Evolutionary conservation across 192 early-diverging fungal species (phyloP), one percentile per base, ranked within the genome.

Genomic region (Coemansia sp.): DNA sequence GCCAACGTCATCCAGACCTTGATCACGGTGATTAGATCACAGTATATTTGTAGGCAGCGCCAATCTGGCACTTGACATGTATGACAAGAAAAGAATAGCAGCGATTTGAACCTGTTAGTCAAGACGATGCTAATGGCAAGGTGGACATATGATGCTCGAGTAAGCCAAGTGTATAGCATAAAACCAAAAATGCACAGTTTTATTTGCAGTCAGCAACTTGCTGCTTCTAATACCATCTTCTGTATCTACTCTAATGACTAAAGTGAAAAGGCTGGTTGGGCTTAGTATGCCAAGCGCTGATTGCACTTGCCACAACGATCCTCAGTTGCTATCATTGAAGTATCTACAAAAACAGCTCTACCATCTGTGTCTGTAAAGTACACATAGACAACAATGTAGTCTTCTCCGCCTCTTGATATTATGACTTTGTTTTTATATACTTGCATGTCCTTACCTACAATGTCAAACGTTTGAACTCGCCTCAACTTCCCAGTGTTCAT

Each of bases 1-100:
- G 52, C 52, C 52, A 53, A 53, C 52, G 52, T 53, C 52, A 53
- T 53, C 52, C 23, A 53, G 52, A 26, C 23, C 28, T 11, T 30
- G 52, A 53, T 53, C 23, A 13, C 28, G 2, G 52, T 30, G 26
- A 55, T 55, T 16, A 28, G 16, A 55, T 55, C 13, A 16, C 26
- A 13, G 28, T 3, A 8, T 13, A 52, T 28, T 8, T 28, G 21
- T 30, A 10, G 9, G 52, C 10, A 55, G 52, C 28, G 26, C 28
- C 28, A 55, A 30, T 30, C 26, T 9, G 9, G 26, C 52, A 50
- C 4, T 43, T 14, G 13, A 43, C 9, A 43, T 0, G 14, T 16
- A 43, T 43, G 2, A 5, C 42, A 16, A 9, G n/a, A 1, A 14
- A 14, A 14, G 6, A 43, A 43, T 37, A 37, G 8, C 35, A 37